These are phyloP conservation scores for Leucaena leucocephala DNA, from an alignment of 306 rosid species.

Conservation along the genomic window DNA sequence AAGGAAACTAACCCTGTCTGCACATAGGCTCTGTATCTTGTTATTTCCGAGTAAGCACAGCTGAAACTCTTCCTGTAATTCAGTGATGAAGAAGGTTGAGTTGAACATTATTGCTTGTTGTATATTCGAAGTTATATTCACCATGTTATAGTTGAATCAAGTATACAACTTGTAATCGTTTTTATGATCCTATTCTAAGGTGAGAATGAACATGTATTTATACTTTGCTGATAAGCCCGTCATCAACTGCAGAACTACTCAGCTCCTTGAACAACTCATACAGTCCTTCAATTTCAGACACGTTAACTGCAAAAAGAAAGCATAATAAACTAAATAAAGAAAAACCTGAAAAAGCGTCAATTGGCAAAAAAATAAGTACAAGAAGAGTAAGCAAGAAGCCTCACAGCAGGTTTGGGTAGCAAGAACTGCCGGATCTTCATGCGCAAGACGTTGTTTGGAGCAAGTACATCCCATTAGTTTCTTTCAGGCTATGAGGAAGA, in stretches of 20 bases:
- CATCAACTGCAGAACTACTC: slow-evolving; percentile 58
- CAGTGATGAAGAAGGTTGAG: no score
- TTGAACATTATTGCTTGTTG: neutral
- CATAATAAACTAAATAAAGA: neutral
- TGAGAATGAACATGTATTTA: neutral
- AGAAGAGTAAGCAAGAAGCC: slow-evolving; percentile 11
- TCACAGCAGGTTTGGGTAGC: slow-evolving; percentile 61
- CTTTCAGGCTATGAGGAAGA: neutral
- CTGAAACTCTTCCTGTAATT: slow-evolving; percentile 57
- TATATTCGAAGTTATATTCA: slow-evolving; percentile 17
- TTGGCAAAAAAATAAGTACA: neutral
- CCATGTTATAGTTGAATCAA: neutral
- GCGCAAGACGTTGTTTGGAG: slow-evolving; percentile 40
- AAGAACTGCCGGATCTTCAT: slow-evolving; percentile 46
- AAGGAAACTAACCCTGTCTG: slow-evolving; percentile 51
- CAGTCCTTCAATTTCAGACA: slow-evolving; percentile 50
- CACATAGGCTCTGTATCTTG: slow-evolving; percentile 46
- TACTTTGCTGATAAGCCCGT: slow-evolving; percentile 58
- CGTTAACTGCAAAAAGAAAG: slow-evolving; percentile 39
- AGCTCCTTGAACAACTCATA: slow-evolving; percentile 55
- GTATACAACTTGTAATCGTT: neutral
- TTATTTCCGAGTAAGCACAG: slow-evolving; percentile 55
- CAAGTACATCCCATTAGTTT: slow-evolving; percentile 43
- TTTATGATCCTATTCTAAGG: neutral
- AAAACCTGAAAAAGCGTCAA: neutral